These are phyloP conservation scores for Flaveria trinervia DNA, from an alignment of 129 eudicot species.

Conservation along the genomic window DNA sequence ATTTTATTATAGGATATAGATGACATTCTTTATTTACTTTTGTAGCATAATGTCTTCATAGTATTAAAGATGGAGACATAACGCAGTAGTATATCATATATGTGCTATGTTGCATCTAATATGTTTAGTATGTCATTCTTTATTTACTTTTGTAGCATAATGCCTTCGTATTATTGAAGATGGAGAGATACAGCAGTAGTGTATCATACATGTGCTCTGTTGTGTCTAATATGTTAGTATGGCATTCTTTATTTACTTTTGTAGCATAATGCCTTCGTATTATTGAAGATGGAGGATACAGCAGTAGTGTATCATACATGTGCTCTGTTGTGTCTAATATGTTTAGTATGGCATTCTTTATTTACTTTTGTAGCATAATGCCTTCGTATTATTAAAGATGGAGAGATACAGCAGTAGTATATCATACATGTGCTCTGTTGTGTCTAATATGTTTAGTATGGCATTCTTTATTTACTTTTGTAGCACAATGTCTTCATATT, in stretches of 20 bases:
- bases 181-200: no score
- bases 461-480: no score
- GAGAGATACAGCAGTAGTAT: no score
- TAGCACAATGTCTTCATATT: constrained; percentile 7
- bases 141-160: background rate
- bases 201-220: background rate
- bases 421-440: background rate
- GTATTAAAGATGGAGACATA: no score
- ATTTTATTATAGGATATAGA: no score
- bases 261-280: constrained; percentile 3
- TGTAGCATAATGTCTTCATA: constrained; percentile 4
- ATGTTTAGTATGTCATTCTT: background rate
- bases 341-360: background rate
- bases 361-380: background rate
- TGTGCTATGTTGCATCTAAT: constrained; percentile 15
- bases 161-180: background rate
- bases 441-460: constrained; percentile 13
- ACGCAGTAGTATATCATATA: background rate
- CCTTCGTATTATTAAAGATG: background rate
- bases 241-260: no score
- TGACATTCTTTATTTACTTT: no score
- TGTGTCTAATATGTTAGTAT: constrained; percentile 29
- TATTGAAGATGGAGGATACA: no score
- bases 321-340: constrained; percentile 26
- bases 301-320: background rate